A percentile compares a stretch with the other conserved stretches of the same genome.
Evolutionary conservation across 2,329 filamentous ascomycete genomes (phyloP).

Genomic region (Chaetomiaceae sp.): DNA sequence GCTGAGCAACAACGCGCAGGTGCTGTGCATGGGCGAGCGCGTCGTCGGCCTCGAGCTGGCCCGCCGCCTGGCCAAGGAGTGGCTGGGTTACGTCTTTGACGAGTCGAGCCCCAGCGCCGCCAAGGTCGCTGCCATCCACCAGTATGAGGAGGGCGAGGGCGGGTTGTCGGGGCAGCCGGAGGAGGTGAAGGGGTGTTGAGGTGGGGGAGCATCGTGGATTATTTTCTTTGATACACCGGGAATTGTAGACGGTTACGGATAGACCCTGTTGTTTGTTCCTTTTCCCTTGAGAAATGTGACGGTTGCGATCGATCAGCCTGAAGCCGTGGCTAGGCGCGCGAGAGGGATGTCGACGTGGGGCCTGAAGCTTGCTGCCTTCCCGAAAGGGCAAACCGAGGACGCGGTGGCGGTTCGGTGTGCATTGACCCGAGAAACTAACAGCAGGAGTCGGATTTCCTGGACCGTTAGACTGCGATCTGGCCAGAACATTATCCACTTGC

Average conservation of each 20-base stretch:
- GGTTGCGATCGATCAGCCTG: background rate
- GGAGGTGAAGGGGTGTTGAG: conserved; percentile 17
- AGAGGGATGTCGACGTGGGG: background rate
- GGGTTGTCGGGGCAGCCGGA: conserved; percentile 20
- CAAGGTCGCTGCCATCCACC: conserved; percentile 39
- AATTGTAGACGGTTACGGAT: too few species aligned
- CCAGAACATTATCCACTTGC: too few species aligned
- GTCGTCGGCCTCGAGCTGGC: conserved; percentile 78
- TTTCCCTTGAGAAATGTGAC: too few species aligned
- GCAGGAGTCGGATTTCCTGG: too few species aligned
- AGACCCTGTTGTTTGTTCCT: too few species aligned
- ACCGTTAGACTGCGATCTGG: too few species aligned
- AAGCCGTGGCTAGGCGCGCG: background rate
- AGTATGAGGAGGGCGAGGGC: conserved; percentile 28
- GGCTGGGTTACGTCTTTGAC: conserved; percentile 80
- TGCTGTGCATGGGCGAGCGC: conserved; percentile 78
- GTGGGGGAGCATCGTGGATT: background rate
- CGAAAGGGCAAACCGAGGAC: conserved; percentile 8
- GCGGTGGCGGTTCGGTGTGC: too few species aligned
- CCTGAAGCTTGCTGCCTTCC: too few species aligned
- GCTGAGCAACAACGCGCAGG: conserved; percentile 79
- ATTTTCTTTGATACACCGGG: background rate
- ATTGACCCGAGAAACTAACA: too few species aligned
- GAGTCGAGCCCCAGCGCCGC: conserved; percentile 49
- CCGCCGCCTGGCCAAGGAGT: conserved; percentile 69